Conservation (phyloP, 1,284 basidiomycete genomes). For the Meira nashicola region DNA sequence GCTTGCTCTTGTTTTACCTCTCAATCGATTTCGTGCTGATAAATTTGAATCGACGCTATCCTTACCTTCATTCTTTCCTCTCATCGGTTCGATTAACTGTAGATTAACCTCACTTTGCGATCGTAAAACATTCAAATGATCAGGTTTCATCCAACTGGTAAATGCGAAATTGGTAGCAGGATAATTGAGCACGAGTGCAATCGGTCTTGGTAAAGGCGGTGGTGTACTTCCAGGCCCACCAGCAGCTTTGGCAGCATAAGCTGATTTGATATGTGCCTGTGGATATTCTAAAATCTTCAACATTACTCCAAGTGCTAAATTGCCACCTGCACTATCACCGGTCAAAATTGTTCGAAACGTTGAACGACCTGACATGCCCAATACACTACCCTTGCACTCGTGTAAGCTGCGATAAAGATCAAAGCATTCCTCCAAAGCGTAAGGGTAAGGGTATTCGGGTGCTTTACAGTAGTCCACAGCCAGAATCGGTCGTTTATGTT, state of each 20-base stretch:
- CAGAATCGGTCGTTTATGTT: constrained; percentile 73
- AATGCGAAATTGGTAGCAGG: constrained; percentile 86
- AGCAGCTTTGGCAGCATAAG: constrained; percentile 21
- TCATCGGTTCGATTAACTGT: constrained; percentile 17
- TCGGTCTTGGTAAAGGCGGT: constrained; percentile 60
- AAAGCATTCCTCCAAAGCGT: constrained; percentile 14
- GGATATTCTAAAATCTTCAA: constrained; percentile 46
- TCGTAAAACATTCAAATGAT: constrained; percentile 74
- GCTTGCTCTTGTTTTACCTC: not conserved
- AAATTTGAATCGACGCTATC: not conserved
- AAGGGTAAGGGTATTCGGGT: constrained; percentile 60
- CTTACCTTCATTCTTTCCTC: constrained; percentile 11
- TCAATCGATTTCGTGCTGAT: constrained; percentile 1
- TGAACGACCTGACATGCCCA: constrained; percentile 64
- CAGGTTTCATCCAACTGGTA: constrained; percentile 82
- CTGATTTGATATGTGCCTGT: constrained; percentile 37
- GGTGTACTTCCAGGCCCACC: constrained; percentile 13
- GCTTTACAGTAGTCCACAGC: constrained; percentile 93
- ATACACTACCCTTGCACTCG: constrained; percentile 70
- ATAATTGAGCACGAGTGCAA: constrained; percentile 73
- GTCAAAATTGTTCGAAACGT: constrained; percentile 37
- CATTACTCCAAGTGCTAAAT: constrained; percentile 33
- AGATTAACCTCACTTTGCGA: constrained; percentile 54
- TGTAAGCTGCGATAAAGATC: constrained; percentile 70
- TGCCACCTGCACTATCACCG: constrained; percentile 44